These are phyloP conservation scores for Apophysomyces trapeziformis DNA, from an alignment of 371 early-diverging fungal species.

Conservation along the genomic window DNA sequence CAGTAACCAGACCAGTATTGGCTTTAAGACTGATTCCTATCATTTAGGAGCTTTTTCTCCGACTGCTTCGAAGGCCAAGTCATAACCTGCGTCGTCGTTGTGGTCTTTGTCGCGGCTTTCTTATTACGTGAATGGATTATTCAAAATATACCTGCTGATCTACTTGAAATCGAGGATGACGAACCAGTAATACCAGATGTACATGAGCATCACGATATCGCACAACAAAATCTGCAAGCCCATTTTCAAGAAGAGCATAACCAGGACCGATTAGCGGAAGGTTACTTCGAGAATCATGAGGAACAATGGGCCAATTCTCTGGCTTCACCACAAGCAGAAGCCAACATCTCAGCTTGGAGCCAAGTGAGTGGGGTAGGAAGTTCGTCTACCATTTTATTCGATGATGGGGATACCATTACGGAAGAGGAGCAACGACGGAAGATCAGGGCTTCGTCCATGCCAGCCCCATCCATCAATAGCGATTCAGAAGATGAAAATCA, in stretches of 20 bases:
- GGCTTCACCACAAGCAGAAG: neutral
- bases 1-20: neutral
- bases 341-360: conserved; percentile 38
- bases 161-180: conserved; percentile 15
- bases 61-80: conserved; percentile 88
- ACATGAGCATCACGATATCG: neutral
- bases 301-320: conserved; percentile 67
- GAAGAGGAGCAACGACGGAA: neutral
- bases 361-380: conserved; percentile 70
- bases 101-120: conserved; percentile 75
- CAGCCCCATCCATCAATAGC: conserved; percentile 68
- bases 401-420: conserved; percentile 32
- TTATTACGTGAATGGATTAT: conserved; percentile 86
- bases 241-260: neutral
- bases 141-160: conserved; percentile 54
- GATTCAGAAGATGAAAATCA: conserved; percentile 4
- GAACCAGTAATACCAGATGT: conserved; percentile 4
- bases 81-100: conserved; percentile 70
- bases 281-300: conserved; percentile 15
- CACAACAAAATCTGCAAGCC: conserved; percentile 8
- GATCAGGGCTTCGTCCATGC: conserved; percentile 3
- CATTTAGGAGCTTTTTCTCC: conserved; percentile 59
- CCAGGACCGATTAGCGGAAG: neutral
- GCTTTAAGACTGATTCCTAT: neutral
- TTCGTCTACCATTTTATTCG: conserved; percentile 53